A percentile compares a stretch with the other conserved stretches of the same genome.
Evolutionary conservation across 169 alveolate species (phyloP).

Genomic region (Blepharisma undulans): DNA sequence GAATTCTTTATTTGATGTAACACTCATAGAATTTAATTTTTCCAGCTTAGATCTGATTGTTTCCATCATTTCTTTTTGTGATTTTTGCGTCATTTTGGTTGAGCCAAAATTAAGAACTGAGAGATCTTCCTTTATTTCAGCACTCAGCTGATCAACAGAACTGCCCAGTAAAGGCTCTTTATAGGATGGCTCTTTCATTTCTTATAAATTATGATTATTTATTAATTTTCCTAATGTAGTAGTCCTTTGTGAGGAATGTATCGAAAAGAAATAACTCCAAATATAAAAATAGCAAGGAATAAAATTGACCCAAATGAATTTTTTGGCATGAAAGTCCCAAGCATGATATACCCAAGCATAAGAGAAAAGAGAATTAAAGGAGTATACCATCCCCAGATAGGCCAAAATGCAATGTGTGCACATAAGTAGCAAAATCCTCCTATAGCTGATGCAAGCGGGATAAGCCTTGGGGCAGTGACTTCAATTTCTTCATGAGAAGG

Average conservation of each 20-base stretch:
- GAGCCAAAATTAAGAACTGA: background rate
- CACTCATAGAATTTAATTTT: background rate
- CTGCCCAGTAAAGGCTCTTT: background rate
- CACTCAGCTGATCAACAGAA: background rate
- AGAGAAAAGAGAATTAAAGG: constrained; percentile 36
- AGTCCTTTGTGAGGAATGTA: constrained; percentile 62
- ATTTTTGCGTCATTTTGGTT: background rate
- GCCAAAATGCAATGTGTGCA: constrained; percentile 56
- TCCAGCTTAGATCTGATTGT: background rate
- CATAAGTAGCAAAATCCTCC: constrained; percentile 36
- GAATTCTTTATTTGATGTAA: background rate
- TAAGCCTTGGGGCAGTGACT: constrained; percentile 44
- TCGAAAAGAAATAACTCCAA: constrained; percentile 37
- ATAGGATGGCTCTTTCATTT: background rate
- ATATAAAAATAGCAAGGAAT: constrained; percentile 43
- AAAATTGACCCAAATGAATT: constrained; percentile 52
- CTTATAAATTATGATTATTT: background rate
- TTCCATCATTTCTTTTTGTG: background rate
- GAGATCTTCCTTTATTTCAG: background rate
- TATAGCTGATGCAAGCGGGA: constrained; percentile 42
- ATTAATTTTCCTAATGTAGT: constrained; percentile 3
- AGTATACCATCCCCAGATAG: constrained; percentile 66
- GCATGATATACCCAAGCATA: constrained; percentile 53
- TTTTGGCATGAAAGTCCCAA: constrained; percentile 48
- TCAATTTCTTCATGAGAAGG: constrained; percentile 48